phyloP scores from a whole-genome alignment of 306 rosid genomes.

The Cicer arietinum region DNA sequence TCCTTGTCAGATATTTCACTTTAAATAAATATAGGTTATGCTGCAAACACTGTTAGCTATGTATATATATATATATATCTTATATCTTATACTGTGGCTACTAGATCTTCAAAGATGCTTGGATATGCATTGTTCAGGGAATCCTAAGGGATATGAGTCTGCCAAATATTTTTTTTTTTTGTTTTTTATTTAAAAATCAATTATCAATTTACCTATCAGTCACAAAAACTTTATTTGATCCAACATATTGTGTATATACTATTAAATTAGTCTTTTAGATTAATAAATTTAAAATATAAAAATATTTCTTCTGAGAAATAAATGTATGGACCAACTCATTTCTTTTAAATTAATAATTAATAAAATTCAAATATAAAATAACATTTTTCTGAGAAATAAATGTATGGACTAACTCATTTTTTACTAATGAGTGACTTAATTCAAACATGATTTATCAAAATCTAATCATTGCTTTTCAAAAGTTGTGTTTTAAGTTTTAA shows the following conservation, averaged over 20 bases:
- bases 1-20: conserved; percentile 50
- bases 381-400: too few relatives aligned
- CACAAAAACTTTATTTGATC: too few relatives aligned
- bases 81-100: conserved; percentile 15
- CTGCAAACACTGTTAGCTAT: conserved; percentile 23
- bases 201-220: too few relatives aligned
- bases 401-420: neutral
- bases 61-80: neutral
- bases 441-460: neutral
- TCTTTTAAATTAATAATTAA: neutral
- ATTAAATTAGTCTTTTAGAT: too few relatives aligned
- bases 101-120: conserved; percentile 32
- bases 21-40: conserved; percentile 41
- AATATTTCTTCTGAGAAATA: too few relatives aligned
- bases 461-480: neutral
- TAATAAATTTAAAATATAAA: neutral
- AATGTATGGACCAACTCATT: neutral
- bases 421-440: neutral
- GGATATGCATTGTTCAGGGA: conserved; percentile 51
- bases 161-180: too few relatives aligned
- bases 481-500: conserved; percentile 4
- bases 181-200: too few relatives aligned
- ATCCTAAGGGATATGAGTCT: conserved; percentile 50
- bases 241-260: too few relatives aligned
- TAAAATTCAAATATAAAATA: neutral